phyloP scores from a whole-genome alignment of 345 rosid genomes.

The Eucalyptus erythrocorys region DNA sequence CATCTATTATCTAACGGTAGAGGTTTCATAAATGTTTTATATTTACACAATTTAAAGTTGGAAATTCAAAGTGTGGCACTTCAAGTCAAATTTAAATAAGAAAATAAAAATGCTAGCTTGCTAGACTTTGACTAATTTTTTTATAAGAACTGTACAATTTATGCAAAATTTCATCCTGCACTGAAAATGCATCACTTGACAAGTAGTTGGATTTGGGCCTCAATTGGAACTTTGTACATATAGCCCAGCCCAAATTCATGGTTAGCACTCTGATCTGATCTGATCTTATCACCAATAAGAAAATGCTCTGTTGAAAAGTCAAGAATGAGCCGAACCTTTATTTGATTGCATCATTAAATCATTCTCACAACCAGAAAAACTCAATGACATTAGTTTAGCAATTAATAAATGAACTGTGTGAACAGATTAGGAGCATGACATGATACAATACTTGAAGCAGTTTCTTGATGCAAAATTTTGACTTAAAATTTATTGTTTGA shows the following conservation, averaged over 20 bases:
- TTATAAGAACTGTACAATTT: rapidly evolving
- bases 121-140: neutral
- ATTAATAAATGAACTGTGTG: too few species aligned
- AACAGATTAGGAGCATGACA: too few species aligned
- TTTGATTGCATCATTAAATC: too few species aligned
- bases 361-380: too few species aligned
- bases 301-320: neutral
- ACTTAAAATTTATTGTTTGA: too few species aligned
- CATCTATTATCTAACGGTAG: neutral
- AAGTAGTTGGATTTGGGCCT: neutral
- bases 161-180: neutral
- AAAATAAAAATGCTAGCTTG: neutral
- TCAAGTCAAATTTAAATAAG: neutral
- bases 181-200: neutral
- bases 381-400: too few species aligned
- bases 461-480: too few species aligned
- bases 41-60: neutral
- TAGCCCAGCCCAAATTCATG: neutral
- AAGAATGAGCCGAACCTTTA: neutral
- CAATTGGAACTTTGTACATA: neutral
- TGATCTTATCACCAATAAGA: neutral
- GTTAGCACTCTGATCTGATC: neutral
- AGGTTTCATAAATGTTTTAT: neutral
- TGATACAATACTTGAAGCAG: too few species aligned
- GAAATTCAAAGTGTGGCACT: neutral